Percentiles rank a stretch among this genome's conserved stretches.
phyloP scores from a whole-genome alignment of 176 grass and related monocot species.

The Hsuehochloa calcarea region DNA sequence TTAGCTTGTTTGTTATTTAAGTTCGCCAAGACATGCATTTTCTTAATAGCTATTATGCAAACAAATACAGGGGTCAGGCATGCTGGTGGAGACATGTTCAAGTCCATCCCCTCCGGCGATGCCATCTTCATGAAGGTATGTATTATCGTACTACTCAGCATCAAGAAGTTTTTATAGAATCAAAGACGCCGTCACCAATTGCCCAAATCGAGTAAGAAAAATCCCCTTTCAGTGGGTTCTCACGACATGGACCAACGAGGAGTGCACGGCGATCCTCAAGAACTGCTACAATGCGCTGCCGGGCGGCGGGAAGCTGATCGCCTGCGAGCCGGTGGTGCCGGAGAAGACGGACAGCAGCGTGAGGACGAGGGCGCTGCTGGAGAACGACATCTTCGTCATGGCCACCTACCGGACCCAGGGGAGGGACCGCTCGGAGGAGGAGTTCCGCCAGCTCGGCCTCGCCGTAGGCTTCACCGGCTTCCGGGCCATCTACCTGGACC shows the following conservation, averaged over 20 bases:
- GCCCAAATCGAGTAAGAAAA: neutral
- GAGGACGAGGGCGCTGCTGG: slow-evolving; percentile 77
- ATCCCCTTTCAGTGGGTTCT: slow-evolving; percentile 58
- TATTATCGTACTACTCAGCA: neutral
- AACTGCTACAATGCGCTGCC: slow-evolving; percentile 75
- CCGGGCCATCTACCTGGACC: slow-evolving; percentile 75
- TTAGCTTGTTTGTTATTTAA: neutral
- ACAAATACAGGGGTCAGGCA: slow-evolving; percentile 60
- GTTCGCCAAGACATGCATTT: neutral
- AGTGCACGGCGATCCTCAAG: slow-evolving; percentile 67
- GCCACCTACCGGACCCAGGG: slow-evolving; percentile 66
- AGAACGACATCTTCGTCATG: slow-evolving; percentile 94
- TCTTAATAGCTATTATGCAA: neutral
- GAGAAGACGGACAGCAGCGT: slow-evolving; percentile 52
- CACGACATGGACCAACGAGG: slow-evolving; percentile 79
- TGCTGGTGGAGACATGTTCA: slow-evolving; percentile 86
- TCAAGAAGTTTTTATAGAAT: no score
- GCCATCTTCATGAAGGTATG: slow-evolving; percentile 98
- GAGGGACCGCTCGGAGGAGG: slow-evolving; percentile 50
- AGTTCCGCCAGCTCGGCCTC: slow-evolving; percentile 66
- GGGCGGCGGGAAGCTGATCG: slow-evolving; percentile 65
- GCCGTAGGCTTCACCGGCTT: slow-evolving; percentile 47
- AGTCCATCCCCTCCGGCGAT: slow-evolving; percentile 67
- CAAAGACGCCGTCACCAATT: neutral
- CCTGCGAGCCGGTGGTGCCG: slow-evolving; percentile 82